Percentiles rank a stretch among this genome's conserved stretches.
Conservation (phyloP, 2,329 filamentous ascomycete genomes). For the Botrytis tulipae region DNA sequence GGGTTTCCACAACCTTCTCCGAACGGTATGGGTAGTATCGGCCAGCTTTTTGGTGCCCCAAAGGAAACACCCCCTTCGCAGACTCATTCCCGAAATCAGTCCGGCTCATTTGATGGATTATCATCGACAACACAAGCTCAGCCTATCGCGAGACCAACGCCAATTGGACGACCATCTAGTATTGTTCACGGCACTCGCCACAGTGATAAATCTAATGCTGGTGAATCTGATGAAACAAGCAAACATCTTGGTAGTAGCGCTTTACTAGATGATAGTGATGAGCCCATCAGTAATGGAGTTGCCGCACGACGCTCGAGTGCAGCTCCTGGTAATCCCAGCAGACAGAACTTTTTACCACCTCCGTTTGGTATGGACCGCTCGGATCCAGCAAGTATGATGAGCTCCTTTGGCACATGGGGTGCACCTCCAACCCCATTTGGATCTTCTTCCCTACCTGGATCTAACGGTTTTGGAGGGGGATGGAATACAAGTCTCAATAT, state of each 20-base stretch:
- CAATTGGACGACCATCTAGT: conserved; percentile 85
- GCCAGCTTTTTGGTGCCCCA: conserved; percentile 42
- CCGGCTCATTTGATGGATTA: conserved; percentile 63
- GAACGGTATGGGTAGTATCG: conserved; percentile 44
- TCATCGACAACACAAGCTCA: conserved; percentile 54
- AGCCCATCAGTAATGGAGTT: conserved; percentile 43
- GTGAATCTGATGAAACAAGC: conserved; percentile 68
- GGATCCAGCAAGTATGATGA: conserved; percentile 33
- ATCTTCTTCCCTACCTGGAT: conserved; percentile 37
- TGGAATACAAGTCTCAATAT: conserved; percentile 42
- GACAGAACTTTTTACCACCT: conserved; percentile 35
- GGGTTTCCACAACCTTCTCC: conserved; percentile 50
- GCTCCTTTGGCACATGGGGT: conserved; percentile 38
- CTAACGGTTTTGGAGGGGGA: conserved; percentile 33
- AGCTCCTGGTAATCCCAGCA: conserved; percentile 31
- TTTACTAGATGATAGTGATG: conserved; percentile 73
- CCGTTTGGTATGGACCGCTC: conserved; percentile 38
- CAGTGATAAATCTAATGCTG: conserved; percentile 40
- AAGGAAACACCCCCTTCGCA: conserved; percentile 46
- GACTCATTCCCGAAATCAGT: conserved; percentile 73
- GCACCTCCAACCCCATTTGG: conserved; percentile 39
- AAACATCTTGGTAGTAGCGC: conserved; percentile 88
- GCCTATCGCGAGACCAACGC: conserved; percentile 77
- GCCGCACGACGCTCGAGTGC: conserved; percentile 40
- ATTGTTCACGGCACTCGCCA: conserved; percentile 53